Conservation (phyloP, 2,329 filamentous ascomycete genomes). For the Neofusicoccum sp. region DNA sequence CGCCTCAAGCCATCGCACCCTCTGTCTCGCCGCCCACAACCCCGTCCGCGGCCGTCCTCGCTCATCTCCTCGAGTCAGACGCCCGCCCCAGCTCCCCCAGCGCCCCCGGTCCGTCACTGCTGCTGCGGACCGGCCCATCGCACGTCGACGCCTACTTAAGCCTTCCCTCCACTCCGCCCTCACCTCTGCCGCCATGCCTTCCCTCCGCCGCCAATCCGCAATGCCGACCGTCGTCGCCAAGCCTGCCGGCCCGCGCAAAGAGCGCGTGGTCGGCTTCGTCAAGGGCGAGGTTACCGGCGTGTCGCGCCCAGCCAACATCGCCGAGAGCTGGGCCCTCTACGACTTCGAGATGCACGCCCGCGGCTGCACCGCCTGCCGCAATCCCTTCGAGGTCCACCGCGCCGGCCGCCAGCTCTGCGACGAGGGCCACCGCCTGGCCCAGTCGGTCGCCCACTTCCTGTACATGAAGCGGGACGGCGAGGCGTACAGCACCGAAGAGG, state of each 20-base stretch:
- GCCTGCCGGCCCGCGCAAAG: conserved; percentile 30
- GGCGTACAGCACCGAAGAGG: conserved; percentile 32
- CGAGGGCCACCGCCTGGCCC: conserved; percentile 46
- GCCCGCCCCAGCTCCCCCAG: neutral
- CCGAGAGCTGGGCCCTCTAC: conserved; percentile 51
- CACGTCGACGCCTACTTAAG: conserved; percentile 13
- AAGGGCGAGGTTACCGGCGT: conserved; percentile 41
- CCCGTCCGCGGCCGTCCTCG: neutral
- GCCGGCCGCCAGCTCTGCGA: conserved; percentile 46
- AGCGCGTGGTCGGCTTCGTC: conserved; percentile 39
- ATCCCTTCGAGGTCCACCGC: conserved; percentile 47
- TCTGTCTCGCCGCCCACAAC: conserved; percentile 9
- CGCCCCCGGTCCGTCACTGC: conserved; percentile 1
- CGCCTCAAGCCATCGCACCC: neutral
- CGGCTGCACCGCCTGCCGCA: conserved; percentile 47
- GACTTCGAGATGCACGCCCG: conserved; percentile 52
- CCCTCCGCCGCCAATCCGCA: conserved; percentile 23
- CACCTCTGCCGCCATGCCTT: conserved; percentile 16
- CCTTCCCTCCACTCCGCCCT: conserved; percentile 1
- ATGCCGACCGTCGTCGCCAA: conserved; percentile 38
- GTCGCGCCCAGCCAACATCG: conserved; percentile 44
- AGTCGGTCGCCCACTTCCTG: conserved; percentile 48
- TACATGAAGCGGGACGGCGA: conserved; percentile 28
- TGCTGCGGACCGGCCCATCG: conserved; percentile 1
- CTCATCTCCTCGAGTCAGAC: conserved; percentile 16